Evolutionary conservation across 495 filamentous ascomycete species (phyloP).

Genomic region (Lophium mytilinum): DNA sequence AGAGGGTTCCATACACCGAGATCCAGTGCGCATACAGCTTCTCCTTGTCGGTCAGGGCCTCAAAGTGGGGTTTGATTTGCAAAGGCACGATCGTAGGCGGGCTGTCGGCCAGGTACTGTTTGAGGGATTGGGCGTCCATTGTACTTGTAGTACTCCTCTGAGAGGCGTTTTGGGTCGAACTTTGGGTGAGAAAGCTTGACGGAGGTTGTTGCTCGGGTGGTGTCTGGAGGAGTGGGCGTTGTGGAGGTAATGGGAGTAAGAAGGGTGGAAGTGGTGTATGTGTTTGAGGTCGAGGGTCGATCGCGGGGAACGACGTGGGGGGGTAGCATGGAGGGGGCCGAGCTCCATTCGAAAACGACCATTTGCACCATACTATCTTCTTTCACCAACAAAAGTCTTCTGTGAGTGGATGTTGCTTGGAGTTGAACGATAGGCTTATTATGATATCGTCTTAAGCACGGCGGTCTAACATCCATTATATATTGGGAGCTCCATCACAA

Average conservation of each 20-base stretch:
- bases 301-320: not conserved
- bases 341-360: no score
- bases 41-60: constrained; percentile 65
- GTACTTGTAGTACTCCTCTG: not conserved
- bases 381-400: no score
- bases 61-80: constrained; percentile 83
- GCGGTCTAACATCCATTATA: no score
- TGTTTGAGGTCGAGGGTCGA: not conserved
- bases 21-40: constrained; percentile 89
- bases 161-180: no score
- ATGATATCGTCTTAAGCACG: no score
- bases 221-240: not conserved
- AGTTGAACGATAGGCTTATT: no score
- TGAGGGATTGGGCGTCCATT: constrained; percentile 44
- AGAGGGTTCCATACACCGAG: constrained; percentile 51
- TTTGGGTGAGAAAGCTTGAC: not conserved
- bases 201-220: not conserved
- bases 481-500: no score
- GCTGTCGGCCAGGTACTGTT: constrained; percentile 80
- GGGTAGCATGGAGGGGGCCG: not conserved
- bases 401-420: no score
- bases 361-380: no score
- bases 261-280: not conserved
- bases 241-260: not conserved
- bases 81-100: constrained; percentile 81